These are phyloP conservation scores for Simplicillium sp. DNA, from an alignment of 2,329 filamentous ascomycete species.

Conservation along the genomic window DNA sequence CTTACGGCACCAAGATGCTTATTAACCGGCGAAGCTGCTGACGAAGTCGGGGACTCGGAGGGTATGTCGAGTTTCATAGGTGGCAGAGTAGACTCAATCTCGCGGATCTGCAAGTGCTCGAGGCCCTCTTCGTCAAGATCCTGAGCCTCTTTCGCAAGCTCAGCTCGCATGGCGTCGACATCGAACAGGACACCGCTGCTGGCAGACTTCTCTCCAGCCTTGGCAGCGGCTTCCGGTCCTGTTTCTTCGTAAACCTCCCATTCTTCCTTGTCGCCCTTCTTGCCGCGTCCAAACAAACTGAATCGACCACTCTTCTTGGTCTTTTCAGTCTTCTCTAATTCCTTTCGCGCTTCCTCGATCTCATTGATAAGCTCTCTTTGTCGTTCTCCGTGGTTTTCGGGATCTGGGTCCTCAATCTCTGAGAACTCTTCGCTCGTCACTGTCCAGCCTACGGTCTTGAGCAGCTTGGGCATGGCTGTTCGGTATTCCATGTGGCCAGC, in stretches of 20 bases:
- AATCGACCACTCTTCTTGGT: conserved; percentile 52
- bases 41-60: conserved; percentile 18
- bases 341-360: conserved; percentile 86
- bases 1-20: conserved; percentile 8
- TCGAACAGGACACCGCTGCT: conserved; percentile 76
- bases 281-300: conserved; percentile 74
- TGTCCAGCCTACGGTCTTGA: conserved; percentile 82
- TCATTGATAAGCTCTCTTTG: conserved; percentile 93
- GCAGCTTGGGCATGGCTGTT: conserved; percentile 76
- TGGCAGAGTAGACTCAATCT: conserved; percentile 80
- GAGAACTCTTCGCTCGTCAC: conserved; percentile 90
- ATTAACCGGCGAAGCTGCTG: conserved; percentile 11
- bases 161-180: conserved; percentile 83
- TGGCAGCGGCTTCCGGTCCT: conserved; percentile 24
- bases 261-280: conserved; percentile 70
- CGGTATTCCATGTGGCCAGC: conserved; percentile 96
- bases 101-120: conserved; percentile 51
- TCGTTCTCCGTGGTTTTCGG: conserved; percentile 78
- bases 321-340: conserved; percentile 72
- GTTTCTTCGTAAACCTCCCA: conserved; percentile 91
- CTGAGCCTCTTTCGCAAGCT: conserved; percentile 60
- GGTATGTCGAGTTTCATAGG: conserved; percentile 71
- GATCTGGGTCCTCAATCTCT: conserved; percentile 95
- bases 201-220: conserved; percentile 33
- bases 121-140: conserved; percentile 38